Evolutionary conservation across 225 moss, liverwort and hornwort species (phyloP).

Genomic region (Bryum argenteum): DNA sequence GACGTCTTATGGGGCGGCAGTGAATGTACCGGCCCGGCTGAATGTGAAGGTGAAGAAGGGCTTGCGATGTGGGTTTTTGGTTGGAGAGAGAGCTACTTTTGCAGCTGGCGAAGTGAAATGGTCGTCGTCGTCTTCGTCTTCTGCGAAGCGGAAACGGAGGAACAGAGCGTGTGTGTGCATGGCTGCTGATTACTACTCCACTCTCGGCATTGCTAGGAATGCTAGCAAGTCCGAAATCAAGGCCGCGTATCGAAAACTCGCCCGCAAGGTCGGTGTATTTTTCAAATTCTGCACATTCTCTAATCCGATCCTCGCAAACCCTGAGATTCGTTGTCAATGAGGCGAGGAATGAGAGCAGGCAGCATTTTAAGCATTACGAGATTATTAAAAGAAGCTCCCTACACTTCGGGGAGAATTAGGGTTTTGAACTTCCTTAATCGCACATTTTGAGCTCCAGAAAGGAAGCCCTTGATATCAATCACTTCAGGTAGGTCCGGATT

Average conservation of each 20-base stretch:
- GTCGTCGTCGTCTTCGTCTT: conserved; percentile 21
- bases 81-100: conserved; percentile 41
- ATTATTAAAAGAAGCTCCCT: not conserved
- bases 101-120: conserved; percentile 31
- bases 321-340: too few species aligned
- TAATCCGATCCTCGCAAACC: not conserved
- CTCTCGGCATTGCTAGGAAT: conserved; percentile 51
- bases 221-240: conserved; percentile 63
- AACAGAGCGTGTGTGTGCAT: conserved; percentile 39
- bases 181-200: conserved; percentile 62
- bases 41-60: conserved; percentile 28
- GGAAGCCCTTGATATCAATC: too few species aligned
- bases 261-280: conserved; percentile 51
- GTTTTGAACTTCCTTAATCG: too few species aligned
- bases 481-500: too few species aligned
- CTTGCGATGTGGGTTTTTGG: conserved; percentile 35
- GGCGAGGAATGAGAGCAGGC: too few species aligned
- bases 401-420: not conserved
- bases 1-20: conserved; percentile 34
- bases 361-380: too few species aligned
- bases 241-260: conserved; percentile 60
- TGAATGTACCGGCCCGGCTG: conserved; percentile 25
- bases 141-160: conserved; percentile 24
- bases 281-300: not conserved
- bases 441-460: too few species aligned